Evolutionary conservation across 768 basidiomycete species (phyloP).

Genomic region (Boletales sp.): DNA sequence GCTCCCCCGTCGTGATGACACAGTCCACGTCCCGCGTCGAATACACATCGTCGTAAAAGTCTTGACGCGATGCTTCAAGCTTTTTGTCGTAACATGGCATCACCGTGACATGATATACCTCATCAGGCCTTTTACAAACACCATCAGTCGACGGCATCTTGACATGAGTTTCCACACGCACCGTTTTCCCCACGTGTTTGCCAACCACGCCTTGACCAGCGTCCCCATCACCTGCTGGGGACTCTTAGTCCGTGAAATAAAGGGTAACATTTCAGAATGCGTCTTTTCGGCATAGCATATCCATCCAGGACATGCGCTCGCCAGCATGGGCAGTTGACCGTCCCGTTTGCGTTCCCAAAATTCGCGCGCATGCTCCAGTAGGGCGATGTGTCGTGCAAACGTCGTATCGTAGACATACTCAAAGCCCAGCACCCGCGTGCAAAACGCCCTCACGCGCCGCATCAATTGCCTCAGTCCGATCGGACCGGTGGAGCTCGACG

Average conservation of each 20-base stretch:
- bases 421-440: conserved; percentile 64
- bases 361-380: conserved; percentile 79
- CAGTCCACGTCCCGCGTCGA: conserved; percentile 93
- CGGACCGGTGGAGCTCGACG: conserved; percentile 40
- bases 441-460: conserved; percentile 69
- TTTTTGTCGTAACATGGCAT: conserved; percentile 99
- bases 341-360: conserved; percentile 65
- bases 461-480: conserved; percentile 60
- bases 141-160: conserved; percentile 1
- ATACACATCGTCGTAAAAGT: conserved; percentile 83
- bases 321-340: conserved; percentile 74
- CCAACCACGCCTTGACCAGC: conserved; percentile 88
- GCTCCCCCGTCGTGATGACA: conserved; percentile 94
- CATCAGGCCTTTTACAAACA: conserved; percentile 56
- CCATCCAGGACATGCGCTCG: conserved; percentile 98
- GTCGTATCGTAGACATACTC: conserved; percentile 91
- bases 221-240: conserved; percentile 94
- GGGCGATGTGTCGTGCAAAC: conserved; percentile 83
- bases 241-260: conserved; percentile 84
- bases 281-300: conserved; percentile 99
- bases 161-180: conserved; percentile 37
- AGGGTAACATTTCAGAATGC: conserved; percentile 89
- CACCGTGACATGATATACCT: conserved; percentile 93
- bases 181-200: conserved; percentile 59
- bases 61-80: conserved; percentile 91